phyloP scores from a whole-genome alignment of 495 filamentous ascomycete genomes.

The Aspergillus coremiiformis region DNA sequence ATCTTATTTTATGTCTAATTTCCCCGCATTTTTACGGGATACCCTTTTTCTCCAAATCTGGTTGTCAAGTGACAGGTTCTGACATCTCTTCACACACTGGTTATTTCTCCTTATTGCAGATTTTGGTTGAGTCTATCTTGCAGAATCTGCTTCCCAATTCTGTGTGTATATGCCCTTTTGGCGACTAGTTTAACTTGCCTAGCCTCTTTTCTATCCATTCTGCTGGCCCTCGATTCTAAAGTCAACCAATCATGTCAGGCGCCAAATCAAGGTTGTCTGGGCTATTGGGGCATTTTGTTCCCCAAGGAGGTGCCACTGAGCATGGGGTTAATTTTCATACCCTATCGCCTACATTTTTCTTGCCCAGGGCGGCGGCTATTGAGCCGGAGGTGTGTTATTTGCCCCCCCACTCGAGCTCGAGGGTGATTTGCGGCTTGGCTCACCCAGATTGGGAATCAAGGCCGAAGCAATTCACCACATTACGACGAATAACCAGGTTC shows the following conservation, averaged over 20 bases:
- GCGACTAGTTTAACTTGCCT: too few species aligned
- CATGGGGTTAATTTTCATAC: slow-evolving; percentile 62
- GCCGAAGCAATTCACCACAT: slow-evolving; percentile 81
- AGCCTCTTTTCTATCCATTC: too few species aligned
- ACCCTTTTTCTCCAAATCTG: neutral
- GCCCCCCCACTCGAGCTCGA: neutral
- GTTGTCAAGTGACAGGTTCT: neutral
- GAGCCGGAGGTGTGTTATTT: slow-evolving; percentile 64
- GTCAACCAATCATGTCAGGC: slow-evolving; percentile 49
- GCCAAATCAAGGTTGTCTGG: slow-evolving; percentile 50
- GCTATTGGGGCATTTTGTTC: slow-evolving; percentile 55
- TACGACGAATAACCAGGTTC: slow-evolving; percentile 65
- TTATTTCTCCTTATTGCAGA: too few species aligned
- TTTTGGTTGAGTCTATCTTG: neutral
- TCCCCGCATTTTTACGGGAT: neutral
- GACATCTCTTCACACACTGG: neutral
- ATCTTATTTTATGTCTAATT: neutral
- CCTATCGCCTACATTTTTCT: slow-evolving; percentile 82
- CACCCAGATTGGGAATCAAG: slow-evolving; percentile 24
- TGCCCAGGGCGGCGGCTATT: slow-evolving; percentile 79
- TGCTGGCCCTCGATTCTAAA: too few species aligned
- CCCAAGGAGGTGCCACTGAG: slow-evolving; percentile 14
- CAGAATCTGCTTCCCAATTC: too few species aligned
- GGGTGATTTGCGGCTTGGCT: neutral
- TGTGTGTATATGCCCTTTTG: too few species aligned